Evolutionary conservation across 495 filamentous ascomycete species (phyloP).

Genomic region (Chaetomium cochliodes): DNA sequence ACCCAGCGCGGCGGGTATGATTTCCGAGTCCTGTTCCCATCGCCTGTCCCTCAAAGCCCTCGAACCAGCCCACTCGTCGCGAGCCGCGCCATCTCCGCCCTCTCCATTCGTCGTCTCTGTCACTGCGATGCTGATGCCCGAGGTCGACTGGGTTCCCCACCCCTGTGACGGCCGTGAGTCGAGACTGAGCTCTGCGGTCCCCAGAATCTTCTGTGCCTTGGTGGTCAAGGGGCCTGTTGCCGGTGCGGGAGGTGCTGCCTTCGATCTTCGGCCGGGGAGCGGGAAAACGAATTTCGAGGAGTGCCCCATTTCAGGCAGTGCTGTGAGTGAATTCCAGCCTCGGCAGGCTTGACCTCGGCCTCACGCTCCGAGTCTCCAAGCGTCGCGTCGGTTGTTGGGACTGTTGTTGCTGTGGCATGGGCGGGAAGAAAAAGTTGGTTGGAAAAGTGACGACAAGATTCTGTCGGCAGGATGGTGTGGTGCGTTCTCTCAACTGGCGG

Average conservation of each 20-base stretch:
- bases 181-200: constrained; percentile 37
- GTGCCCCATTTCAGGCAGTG: constrained; percentile 43
- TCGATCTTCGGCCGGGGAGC: constrained; percentile 49
- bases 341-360: background rate
- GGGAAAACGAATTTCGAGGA: constrained; percentile 55
- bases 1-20: constrained; percentile 38
- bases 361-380: background rate
- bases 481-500: constrained; percentile 13
- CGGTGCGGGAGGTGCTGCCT: constrained; percentile 28
- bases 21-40: constrained; percentile 52
- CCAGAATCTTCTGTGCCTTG: constrained; percentile 49
- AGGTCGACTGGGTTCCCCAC: constrained; percentile 48
- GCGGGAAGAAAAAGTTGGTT: background rate
- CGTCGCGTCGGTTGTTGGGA: background rate
- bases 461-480: constrained; percentile 10
- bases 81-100: constrained; percentile 17
- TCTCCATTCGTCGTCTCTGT: constrained; percentile 44
- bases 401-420: background rate
- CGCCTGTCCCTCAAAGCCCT: constrained; percentile 22
- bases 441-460: constrained; percentile 1
- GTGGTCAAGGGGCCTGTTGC: constrained; percentile 31
- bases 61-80: constrained; percentile 16
- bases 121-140: constrained; percentile 52
- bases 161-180: constrained; percentile 30
- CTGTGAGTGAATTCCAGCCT: background rate